Conservation (phyloP, 2,329 filamentous ascomycete species). For the Diaporthe nobilis region DNA sequence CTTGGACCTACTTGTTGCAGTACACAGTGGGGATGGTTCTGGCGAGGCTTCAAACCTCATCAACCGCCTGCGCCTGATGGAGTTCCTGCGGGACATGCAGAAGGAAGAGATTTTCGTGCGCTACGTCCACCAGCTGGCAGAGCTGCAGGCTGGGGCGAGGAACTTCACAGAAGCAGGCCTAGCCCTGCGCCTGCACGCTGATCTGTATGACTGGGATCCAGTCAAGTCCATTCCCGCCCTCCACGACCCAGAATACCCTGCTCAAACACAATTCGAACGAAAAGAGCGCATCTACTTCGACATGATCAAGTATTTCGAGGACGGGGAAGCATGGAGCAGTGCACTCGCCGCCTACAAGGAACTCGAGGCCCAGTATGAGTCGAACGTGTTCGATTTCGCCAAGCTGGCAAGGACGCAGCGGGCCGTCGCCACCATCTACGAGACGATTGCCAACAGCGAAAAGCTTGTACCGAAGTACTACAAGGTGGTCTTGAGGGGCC, state of each 20-base stretch:
- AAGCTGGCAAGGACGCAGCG: slow-evolving; percentile 92
- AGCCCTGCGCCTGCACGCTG: slow-evolving; percentile 89
- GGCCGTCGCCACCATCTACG: slow-evolving; percentile 93
- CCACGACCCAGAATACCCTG: slow-evolving; percentile 81
- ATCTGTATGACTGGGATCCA: slow-evolving; percentile 93
- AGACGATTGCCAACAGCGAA: slow-evolving; percentile 86
- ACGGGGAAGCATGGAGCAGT: slow-evolving; percentile 93
- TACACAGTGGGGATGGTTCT: slow-evolving; percentile 81
- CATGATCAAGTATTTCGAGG: slow-evolving; percentile 95
- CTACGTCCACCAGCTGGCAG: slow-evolving; percentile 92
- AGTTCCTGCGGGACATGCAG: slow-evolving; percentile 96
- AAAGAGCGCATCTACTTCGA: slow-evolving; percentile 94
- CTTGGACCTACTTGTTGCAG: slow-evolving; percentile 89
- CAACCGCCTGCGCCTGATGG: slow-evolving; percentile 92
- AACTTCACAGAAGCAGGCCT: slow-evolving; percentile 92
- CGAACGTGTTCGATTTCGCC: slow-evolving; percentile 88
- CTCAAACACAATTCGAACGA: slow-evolving; percentile 90
- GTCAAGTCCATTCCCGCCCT: slow-evolving; percentile 75
- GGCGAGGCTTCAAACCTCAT: slow-evolving; percentile 87
- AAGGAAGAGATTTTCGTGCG: slow-evolving; percentile 97
- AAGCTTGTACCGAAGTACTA: slow-evolving; percentile 88
- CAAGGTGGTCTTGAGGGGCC: slow-evolving; percentile 88
- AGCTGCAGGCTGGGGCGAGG: slow-evolving; percentile 80
- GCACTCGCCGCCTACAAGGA: slow-evolving; percentile 91
- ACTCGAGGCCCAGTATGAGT: slow-evolving; percentile 91